Percentiles rank a stretch among this genome's conserved stretches.
phyloP scores from a whole-genome alignment of 208 protist species.

The Trypanosoma mega region DNA sequence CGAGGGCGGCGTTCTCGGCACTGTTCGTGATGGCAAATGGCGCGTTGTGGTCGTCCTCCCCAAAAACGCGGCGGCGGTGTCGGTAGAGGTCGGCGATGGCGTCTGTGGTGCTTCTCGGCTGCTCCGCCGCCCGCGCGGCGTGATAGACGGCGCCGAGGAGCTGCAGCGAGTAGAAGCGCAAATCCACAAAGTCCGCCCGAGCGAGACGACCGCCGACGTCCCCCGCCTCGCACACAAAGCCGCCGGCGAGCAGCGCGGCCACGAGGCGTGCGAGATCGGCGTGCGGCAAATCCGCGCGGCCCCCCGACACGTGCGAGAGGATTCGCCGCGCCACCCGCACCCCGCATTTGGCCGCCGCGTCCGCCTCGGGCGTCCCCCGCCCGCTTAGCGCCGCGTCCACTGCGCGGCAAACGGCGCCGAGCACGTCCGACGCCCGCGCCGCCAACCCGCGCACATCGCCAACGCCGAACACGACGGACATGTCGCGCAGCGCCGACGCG shows the following conservation, averaged over 20 bases:
- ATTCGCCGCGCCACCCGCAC: too few relatives aligned
- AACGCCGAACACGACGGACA: too few relatives aligned
- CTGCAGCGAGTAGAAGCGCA: slow-evolving; percentile 58
- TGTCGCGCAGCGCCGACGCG: slow-evolving; percentile 35
- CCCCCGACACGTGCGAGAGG: slow-evolving; percentile 33
- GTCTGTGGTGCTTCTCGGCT: slow-evolving; percentile 4
- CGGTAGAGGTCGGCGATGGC: slow-evolving; percentile 29
- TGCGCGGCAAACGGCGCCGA: background rate
- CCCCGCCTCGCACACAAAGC: slow-evolving; percentile 41
- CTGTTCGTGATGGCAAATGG: too few relatives aligned
- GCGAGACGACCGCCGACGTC: slow-evolving; percentile 44
- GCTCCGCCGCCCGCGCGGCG: slow-evolving; percentile 23
- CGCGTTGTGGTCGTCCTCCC: slow-evolving; percentile 19
- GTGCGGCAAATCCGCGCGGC: slow-evolving; percentile 76
- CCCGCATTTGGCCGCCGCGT: background rate
- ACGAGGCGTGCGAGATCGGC: slow-evolving; percentile 37
- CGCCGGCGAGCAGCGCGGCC: slow-evolving; percentile 39
- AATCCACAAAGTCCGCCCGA: slow-evolving; percentile 50
- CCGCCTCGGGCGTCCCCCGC: background rate
- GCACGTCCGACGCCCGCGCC: background rate
- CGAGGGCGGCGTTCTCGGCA: background rate
- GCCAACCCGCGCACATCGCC: too few relatives aligned
- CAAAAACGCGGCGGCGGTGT: slow-evolving; percentile 44
- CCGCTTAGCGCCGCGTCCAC: too few relatives aligned
- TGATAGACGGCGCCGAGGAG: slow-evolving; percentile 70